phyloP scores from a whole-genome alignment of 768 basidiomycete species.

The Tricholoma saponaceum region DNA sequence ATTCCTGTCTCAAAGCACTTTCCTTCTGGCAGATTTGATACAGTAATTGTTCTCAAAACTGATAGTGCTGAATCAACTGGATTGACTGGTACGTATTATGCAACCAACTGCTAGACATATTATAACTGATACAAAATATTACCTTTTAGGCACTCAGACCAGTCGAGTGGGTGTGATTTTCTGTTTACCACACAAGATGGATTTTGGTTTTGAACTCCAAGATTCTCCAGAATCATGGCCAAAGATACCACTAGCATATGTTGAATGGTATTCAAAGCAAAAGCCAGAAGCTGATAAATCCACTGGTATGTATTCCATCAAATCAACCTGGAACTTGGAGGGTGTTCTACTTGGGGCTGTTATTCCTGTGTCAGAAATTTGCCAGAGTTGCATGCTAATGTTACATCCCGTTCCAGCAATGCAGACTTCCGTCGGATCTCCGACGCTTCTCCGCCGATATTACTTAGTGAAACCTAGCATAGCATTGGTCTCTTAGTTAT shows the following conservation, averaged over 20 bases:
- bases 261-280: constrained; percentile 5
- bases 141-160: constrained; percentile 13
- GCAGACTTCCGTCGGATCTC: too few relatives aligned
- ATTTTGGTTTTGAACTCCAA: neutral
- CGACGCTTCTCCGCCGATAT: too few relatives aligned
- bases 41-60: constrained; percentile 12
- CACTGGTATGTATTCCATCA: constrained; percentile 6
- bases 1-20: constrained; percentile 3
- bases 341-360: constrained; percentile 13
- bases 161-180: constrained; percentile 21
- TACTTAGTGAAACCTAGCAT: too few relatives aligned
- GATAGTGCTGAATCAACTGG: constrained; percentile 6
- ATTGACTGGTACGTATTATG: constrained; percentile 9
- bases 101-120: neutral
- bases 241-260: constrained; percentile 8
- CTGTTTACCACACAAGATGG: constrained; percentile 8
- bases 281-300: neutral
- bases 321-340: neutral
- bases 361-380: constrained; percentile 25
- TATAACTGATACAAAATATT: neutral
- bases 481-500: too few relatives aligned
- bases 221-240: constrained; percentile 9
- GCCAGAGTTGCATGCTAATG: constrained; percentile 30
- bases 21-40: constrained; percentile 22
- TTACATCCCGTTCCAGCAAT: too few relatives aligned